Conservation (phyloP, 2,329 filamentous ascomycete species). For the Ustilaginoidea virens region DNA sequence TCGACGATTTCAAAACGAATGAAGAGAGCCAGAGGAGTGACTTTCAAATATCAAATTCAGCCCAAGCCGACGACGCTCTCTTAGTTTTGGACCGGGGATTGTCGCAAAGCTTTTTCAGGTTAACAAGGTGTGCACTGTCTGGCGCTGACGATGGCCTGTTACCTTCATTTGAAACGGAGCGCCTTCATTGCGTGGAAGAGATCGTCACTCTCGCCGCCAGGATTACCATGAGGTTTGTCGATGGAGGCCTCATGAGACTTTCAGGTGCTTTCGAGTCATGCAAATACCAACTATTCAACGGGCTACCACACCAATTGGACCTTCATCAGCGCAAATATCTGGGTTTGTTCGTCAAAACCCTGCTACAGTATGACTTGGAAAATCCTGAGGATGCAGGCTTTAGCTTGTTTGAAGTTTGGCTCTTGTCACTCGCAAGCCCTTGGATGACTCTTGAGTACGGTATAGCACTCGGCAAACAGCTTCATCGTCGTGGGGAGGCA, state of each 20-base stretch:
- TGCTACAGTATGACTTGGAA: constrained; percentile 30
- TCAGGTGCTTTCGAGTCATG: constrained; percentile 29
- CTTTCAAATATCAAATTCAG: constrained; percentile 22
- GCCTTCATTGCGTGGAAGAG: constrained; percentile 25
- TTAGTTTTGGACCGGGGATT: constrained; percentile 32
- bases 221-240: constrained; percentile 28
- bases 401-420: constrained; percentile 36
- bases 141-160: constrained; percentile 5
- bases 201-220: constrained; percentile 28
- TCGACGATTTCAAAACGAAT: constrained; percentile 25
- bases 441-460: constrained; percentile 29
- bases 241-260: constrained; percentile 26
- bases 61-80: constrained; percentile 30
- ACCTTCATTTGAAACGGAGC: constrained; percentile 9
- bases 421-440: constrained; percentile 36
- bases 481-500: constrained; percentile 24
- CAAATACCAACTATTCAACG: constrained; percentile 34
- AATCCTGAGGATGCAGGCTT: constrained; percentile 30
- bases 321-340: constrained; percentile 28
- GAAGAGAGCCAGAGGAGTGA: constrained; percentile 23
- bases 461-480: constrained; percentile 29
- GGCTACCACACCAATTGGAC: constrained; percentile 21
- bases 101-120: constrained; percentile 29
- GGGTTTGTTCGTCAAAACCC: constrained; percentile 33
- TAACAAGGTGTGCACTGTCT: constrained; percentile 25